Evolutionary conservation across 768 basidiomycete species (phyloP).

Genomic region (Strobilomyces echinocephalus): DNA sequence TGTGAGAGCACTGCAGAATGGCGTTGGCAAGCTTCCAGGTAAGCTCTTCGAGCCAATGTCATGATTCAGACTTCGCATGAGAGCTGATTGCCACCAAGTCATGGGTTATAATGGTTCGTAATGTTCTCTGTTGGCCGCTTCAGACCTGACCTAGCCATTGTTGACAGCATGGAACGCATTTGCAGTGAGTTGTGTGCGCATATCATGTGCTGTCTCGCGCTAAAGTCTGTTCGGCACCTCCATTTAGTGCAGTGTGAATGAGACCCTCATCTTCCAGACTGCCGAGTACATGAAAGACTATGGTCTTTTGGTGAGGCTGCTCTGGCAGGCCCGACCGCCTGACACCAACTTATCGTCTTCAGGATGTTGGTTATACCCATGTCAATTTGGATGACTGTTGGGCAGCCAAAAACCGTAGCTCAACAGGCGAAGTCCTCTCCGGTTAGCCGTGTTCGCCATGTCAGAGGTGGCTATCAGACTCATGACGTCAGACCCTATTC

Average conservation of each 20-base stretch:
- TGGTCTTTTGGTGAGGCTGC: conserved; percentile 41
- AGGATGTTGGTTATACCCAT: conserved; percentile 56
- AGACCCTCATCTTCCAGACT: conserved; percentile 45
- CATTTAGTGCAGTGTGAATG: conserved; percentile 52
- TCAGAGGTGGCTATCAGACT: neutral
- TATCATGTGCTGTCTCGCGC: neutral
- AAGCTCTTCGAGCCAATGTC: neutral
- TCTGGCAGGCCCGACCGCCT: neutral
- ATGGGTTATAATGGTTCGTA: conserved; percentile 31
- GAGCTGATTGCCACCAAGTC: conserved; percentile 17
- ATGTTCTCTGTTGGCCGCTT: neutral
- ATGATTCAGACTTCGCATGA: neutral
- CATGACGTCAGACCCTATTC: conserved; percentile 36
- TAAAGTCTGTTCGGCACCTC: neutral
- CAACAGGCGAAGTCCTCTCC: conserved; percentile 50
- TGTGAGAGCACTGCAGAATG: conserved; percentile 23
- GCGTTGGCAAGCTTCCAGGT: conserved; percentile 32
- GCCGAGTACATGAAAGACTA: conserved; percentile 48
- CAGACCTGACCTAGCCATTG: conserved; percentile 1
- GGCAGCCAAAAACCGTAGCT: conserved; percentile 48
- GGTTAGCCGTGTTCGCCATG: conserved; percentile 30
- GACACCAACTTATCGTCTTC: neutral
- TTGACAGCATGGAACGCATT: conserved; percentile 62
- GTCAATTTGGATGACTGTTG: conserved; percentile 66
- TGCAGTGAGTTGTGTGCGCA: conserved; percentile 36